Evolutionary conservation across 1,139 yeast genomes (phyloP).

Genomic region (Pichia sp.): DNA sequence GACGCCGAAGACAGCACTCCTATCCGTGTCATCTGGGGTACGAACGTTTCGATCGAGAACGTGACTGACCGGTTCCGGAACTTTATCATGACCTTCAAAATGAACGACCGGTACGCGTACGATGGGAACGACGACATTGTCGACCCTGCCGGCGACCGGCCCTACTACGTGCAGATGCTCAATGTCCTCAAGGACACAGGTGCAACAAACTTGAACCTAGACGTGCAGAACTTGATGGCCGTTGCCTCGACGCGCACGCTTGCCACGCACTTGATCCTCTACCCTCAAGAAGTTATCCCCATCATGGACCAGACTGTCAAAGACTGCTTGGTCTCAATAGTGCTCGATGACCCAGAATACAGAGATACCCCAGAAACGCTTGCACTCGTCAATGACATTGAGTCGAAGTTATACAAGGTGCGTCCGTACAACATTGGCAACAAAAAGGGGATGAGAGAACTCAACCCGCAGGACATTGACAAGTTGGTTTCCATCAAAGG

Average conservation of each 20-base stretch:
- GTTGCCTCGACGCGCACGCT: slow-evolving; percentile 73
- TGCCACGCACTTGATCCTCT: slow-evolving; percentile 79
- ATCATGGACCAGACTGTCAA: slow-evolving; percentile 95
- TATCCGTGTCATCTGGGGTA: slow-evolving; percentile 95
- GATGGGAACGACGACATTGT: slow-evolving; percentile 41
- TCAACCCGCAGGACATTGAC: slow-evolving; percentile 94
- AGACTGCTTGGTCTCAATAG: slow-evolving; percentile 80
- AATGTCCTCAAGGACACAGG: slow-evolving; percentile 75
- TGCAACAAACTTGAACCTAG: slow-evolving; percentile 76
- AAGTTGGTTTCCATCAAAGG: slow-evolving; percentile 91
- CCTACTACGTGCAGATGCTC: slow-evolving; percentile 69
- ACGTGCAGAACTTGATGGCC: slow-evolving; percentile 72
- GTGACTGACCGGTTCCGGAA: slow-evolving; percentile 75
- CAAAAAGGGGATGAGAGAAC: slow-evolving; percentile 82
- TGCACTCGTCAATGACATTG: slow-evolving; percentile 59
- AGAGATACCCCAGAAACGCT: slow-evolving; percentile 22
- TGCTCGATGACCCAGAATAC: slow-evolving; percentile 50
- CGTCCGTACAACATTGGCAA: slow-evolving; percentile 78
- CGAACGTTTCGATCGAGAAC: slow-evolving; percentile 89
- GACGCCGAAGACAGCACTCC: slow-evolving; percentile 44
- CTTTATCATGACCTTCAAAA: slow-evolving; percentile 78
- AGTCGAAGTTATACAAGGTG: slow-evolving; percentile 76
- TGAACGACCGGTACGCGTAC: slow-evolving; percentile 61
- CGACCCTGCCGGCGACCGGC: slow-evolving; percentile 53
- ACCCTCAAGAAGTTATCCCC: slow-evolving; percentile 96